Evolutionary conservation across 2,329 filamentous ascomycete genomes (phyloP), one percentile per base, ranked within the genome.

Genomic region (Ceratocystis ficicola): DNA sequence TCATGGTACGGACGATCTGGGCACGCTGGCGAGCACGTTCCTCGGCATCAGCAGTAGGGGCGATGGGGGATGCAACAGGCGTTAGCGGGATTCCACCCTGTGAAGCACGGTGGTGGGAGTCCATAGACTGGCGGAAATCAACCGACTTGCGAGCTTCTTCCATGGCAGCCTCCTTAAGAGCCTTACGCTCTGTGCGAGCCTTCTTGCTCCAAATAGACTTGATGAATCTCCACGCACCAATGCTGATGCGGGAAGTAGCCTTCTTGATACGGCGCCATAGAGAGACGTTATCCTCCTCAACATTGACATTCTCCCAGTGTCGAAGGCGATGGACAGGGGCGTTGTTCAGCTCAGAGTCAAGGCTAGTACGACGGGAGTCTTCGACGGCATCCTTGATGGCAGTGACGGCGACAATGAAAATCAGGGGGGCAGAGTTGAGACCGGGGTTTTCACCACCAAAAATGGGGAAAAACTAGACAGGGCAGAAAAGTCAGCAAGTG

Each of bases 271-370:
- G 85, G 71, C 94, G 86, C 94, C 94, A 99, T 32, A 83, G 50
- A 0, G 89, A 91, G 52, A 99, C 82, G 69, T 90, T 86, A 71
- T 96, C 93, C 70, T 91, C 89, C 48, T 88, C 85, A 15, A 92
- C 90, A 71, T 99, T 99, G 71, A 96, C 91, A 71, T 99, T 99
- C 70, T 87, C 82, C 86, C 89, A 97, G 69, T 92, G 87, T 12
- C 90, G 80, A 22, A 99, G 79, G 67, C 93, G 86, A 75, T 99
- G 93, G 8, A 97, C 90, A 0, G 92, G 89, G 1, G 94, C 94
- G 73, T 99, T 97, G 77, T 99, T 99, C 69, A 99, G 81, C 72
- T 96, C 89, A 69, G 87, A 95, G 74, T 99, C 94, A 55, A 96
- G 85, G 52, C 91, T 80, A 0, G 93, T 97, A 76, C 94, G 83